A percentile compares a stretch with the other conserved stretches of the same genome.
phyloP scores from a whole-genome alignment of 2,329 filamentous ascomycete genomes.

The Fusarium verticillioides region DNA sequence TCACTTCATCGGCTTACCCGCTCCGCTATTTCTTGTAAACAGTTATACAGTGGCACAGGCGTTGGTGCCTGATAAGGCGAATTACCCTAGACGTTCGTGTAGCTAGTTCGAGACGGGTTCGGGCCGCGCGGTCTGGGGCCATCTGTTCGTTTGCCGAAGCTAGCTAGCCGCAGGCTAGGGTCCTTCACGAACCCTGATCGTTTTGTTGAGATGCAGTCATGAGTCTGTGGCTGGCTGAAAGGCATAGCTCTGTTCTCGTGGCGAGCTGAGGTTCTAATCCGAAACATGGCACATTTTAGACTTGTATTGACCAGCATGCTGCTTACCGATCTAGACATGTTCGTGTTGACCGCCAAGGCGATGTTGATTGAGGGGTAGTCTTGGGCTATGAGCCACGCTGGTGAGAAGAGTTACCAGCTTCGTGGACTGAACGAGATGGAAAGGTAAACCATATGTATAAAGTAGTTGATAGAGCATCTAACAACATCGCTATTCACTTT shows the following conservation, averaged over 20 bases:
- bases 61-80: background rate
- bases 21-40: background rate
- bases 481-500: background rate
- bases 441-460: background rate
- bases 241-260: background rate
- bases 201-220: accelerated
- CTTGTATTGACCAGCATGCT: background rate
- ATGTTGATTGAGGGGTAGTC: background rate
- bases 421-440: accelerated
- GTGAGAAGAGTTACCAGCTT: background rate
- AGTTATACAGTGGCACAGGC: no score
- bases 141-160: background rate
- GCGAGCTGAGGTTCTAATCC: background rate
- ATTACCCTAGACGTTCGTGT: accelerated
- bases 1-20: background rate
- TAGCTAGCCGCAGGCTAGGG: accelerated
- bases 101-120: background rate
- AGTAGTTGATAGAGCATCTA: no score
- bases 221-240: background rate
- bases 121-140: background rate
- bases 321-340: no score
- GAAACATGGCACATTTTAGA: background rate
- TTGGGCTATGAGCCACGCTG: background rate
- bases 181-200: background rate
- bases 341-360: no score